phyloP scores from a whole-genome alignment of 164 flowering plant genomes.

The Protea cynaroides region DNA sequence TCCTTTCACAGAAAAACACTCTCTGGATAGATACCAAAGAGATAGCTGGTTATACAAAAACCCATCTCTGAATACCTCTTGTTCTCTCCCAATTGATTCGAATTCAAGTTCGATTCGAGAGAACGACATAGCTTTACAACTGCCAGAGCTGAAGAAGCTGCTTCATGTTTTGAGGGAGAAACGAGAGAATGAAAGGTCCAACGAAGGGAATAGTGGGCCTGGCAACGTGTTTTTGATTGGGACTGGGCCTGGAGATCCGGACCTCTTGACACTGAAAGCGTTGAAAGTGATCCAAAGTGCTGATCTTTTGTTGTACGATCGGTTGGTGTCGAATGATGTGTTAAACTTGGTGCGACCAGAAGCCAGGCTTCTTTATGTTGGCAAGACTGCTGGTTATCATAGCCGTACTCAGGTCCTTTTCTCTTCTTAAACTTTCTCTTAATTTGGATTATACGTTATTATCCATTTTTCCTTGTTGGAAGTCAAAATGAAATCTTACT shows the following conservation, averaged over 20 bases:
- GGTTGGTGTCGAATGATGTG: conserved; percentile 87
- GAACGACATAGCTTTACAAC: conserved; percentile 69
- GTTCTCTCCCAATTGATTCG: conserved; percentile 24
- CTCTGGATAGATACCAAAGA: conserved; percentile 52
- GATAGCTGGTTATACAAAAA: conserved; percentile 56
- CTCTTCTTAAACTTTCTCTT: neutral
- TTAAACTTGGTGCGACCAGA: conserved; percentile 59
- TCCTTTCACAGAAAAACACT: conserved; percentile 77
- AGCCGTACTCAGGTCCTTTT: conserved; percentile 83
- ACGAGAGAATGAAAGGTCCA: conserved; percentile 12
- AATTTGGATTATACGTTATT: neutral
- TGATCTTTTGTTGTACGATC: conserved; percentile 81
- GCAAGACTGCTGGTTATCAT: conserved; percentile 95
- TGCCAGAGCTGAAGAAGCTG: conserved; percentile 75
- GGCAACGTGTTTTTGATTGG: conserved; percentile 92
- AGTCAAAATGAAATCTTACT: neutral
- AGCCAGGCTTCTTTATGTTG: conserved; percentile 88
- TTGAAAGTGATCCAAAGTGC: conserved; percentile 64
- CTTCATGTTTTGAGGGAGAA: conserved; percentile 48
- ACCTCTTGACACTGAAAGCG: conserved; percentile 80
- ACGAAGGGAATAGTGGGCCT: conserved; percentile 16
- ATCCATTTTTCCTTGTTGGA: neutral
- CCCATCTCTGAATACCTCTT: conserved; percentile 17
- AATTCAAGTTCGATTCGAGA: conserved; percentile 27
- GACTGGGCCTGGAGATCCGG: conserved; percentile 99